Conservation (phyloP, 2,329 filamentous ascomycete species). For the Calonectria hongkongensis region DNA sequence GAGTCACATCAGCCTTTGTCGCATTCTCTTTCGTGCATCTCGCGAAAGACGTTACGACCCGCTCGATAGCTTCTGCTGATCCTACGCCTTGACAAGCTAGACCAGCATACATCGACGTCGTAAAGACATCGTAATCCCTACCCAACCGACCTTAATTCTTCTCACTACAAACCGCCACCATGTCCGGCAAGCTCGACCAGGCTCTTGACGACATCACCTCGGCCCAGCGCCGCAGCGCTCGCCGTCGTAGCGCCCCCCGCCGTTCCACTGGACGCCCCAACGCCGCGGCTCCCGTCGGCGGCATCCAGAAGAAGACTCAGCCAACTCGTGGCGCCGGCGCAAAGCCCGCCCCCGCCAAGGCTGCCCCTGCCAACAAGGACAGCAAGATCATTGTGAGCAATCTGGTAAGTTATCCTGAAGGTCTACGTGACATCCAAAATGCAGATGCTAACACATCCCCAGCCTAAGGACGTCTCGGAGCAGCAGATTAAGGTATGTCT, state of each 20-base stretch:
- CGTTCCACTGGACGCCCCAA: constrained; percentile 71
- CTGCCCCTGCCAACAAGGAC: constrained; percentile 78
- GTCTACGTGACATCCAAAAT: not conserved
- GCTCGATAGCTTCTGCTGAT: constrained; percentile 51
- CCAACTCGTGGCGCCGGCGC: constrained; percentile 74
- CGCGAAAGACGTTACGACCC: constrained; percentile 28
- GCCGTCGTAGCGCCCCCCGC: constrained; percentile 70
- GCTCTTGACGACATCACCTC: constrained; percentile 98
- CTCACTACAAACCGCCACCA: constrained; percentile 66
- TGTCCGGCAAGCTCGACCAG: constrained; percentile 97
- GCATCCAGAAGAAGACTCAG: constrained; percentile 86
- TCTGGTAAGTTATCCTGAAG: constrained; percentile 79
- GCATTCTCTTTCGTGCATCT: constrained; percentile 31
- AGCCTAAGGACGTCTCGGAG: constrained; percentile 98
- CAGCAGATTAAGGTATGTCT: constrained; percentile 99
- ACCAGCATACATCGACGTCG: constrained; percentile 46
- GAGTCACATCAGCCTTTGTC: constrained; percentile 21
- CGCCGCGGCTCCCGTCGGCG: constrained; percentile 84
- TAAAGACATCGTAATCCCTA: constrained; percentile 34
- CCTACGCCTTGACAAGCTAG: constrained; percentile 48
- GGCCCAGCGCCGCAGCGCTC: constrained; percentile 78
- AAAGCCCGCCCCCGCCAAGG: constrained; percentile 80
- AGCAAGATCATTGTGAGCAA: constrained; percentile 99
- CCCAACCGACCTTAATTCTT: constrained; percentile 42
- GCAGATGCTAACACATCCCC: constrained; percentile 67